Evolutionary conservation across 2,329 filamentous ascomycete species (phyloP).

Genomic region (Pezicula neosporulosa): DNA sequence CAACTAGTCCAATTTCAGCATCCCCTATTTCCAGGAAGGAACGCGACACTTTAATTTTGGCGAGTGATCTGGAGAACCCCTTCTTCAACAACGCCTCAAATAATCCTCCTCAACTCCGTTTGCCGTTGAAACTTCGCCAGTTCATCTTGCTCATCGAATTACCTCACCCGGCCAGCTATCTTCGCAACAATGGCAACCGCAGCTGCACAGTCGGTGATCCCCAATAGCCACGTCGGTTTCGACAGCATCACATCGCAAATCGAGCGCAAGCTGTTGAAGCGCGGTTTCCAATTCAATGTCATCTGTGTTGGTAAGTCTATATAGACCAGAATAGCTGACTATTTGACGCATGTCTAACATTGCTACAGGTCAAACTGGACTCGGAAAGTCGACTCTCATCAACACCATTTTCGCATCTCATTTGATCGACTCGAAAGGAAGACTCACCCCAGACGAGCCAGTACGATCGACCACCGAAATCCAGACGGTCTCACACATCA

Average conservation of each 20-base stretch:
- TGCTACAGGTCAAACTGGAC: constrained; percentile 82
- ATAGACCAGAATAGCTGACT: constrained; percentile 1
- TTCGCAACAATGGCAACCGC: constrained; percentile 25
- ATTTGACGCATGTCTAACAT: constrained; percentile 22
- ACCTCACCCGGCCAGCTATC: neutral
- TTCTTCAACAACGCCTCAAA: constrained; percentile 1
- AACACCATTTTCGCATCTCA: constrained; percentile 99
- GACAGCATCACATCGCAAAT: constrained; percentile 99
- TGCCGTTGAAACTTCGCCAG: neutral
- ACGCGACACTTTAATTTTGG: constrained; percentile 20
- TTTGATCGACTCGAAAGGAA: constrained; percentile 98
- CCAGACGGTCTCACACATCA: constrained; percentile 95
- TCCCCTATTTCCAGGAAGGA: constrained; percentile 15
- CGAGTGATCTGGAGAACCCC: neutral
- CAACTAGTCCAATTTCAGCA: constrained; percentile 1
- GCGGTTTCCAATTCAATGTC: constrained; percentile 99
- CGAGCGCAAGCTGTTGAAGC: constrained; percentile 98
- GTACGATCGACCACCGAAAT: constrained; percentile 97
- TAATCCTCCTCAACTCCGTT: neutral
- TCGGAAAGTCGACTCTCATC: constrained; percentile 98
- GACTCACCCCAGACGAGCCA: constrained; percentile 85
- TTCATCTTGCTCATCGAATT: neutral
- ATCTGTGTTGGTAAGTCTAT: constrained; percentile 89
- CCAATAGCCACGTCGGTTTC: constrained; percentile 98
- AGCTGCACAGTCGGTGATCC: constrained; percentile 54